Conservation (phyloP, 176 grass and related monocot genomes). For the Eragrostis nindensis region DNA sequence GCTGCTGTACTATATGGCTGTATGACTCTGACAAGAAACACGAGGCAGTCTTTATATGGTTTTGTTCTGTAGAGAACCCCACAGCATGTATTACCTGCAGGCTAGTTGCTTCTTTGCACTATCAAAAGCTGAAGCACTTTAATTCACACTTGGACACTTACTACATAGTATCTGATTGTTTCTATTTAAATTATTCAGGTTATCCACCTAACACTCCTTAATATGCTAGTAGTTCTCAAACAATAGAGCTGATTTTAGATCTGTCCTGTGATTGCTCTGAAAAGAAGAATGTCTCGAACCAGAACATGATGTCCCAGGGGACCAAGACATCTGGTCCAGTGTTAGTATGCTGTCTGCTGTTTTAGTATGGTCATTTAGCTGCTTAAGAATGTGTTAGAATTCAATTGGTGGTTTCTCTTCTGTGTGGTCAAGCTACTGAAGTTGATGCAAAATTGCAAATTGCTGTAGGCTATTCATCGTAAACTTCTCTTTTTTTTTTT, state of each 20-base stretch:
- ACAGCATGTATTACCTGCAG: slow-evolving; percentile 39
- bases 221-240: slow-evolving; percentile 25
- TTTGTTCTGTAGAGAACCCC: slow-evolving; percentile 37
- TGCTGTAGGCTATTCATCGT: not conserved
- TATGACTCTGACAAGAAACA: slow-evolving; percentile 28
- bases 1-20: slow-evolving; percentile 17
- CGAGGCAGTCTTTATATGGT: slow-evolving; percentile 15
- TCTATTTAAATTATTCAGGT: slow-evolving; percentile 40
- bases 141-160: slow-evolving; percentile 37
- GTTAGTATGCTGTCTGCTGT: not conserved
- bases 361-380: slow-evolving; percentile 16
- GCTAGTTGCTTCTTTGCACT: slow-evolving; percentile 26
- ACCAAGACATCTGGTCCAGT: slow-evolving; percentile 5
- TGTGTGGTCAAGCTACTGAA: not conserved
- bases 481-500: not conserved
- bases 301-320: slow-evolving; percentile 2
- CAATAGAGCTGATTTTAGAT: slow-evolving; percentile 25
- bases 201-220: slow-evolving; percentile 23
- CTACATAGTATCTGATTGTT: slow-evolving; percentile 33
- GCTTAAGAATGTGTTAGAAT: slow-evolving; percentile 16
- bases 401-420: not conserved
- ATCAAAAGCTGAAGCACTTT: slow-evolving; percentile 33
- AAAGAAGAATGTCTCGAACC: slow-evolving; percentile 22
- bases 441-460: slow-evolving; percentile 25
- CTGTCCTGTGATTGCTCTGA: slow-evolving; percentile 10